A percentile compares a stretch with the other conserved stretches of the same genome.
Conservation (phyloP, 139 green algal genomes). For the Diplosphaera chodatii region DNA sequence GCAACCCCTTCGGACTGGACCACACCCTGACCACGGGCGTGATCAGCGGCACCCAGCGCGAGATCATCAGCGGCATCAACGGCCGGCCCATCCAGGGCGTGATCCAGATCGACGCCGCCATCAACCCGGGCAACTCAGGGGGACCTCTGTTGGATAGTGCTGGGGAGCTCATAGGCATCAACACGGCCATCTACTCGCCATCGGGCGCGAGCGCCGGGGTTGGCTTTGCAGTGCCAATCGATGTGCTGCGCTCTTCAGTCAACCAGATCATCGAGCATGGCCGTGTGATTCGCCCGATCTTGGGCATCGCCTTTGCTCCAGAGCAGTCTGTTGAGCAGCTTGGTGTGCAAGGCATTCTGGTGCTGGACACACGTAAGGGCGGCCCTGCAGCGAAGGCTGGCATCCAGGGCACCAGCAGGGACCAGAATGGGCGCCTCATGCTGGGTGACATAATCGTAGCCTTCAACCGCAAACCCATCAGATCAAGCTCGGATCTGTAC, state of each 20-base stretch:
- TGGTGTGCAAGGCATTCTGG: conserved; percentile 71
- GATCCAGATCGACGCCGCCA: conserved; percentile 85
- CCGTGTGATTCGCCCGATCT: conserved; percentile 55
- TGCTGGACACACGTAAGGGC: conserved; percentile 62
- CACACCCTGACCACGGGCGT: conserved; percentile 72
- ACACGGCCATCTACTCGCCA: conserved; percentile 76
- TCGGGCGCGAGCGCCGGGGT: conserved; percentile 69
- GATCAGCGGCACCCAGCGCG: conserved; percentile 25
- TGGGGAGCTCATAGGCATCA: conserved; percentile 49
- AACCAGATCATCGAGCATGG: conserved; percentile 70
- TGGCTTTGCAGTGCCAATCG: conserved; percentile 76
- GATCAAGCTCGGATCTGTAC: conserved; percentile 68
- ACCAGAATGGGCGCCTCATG: conserved; percentile 58
- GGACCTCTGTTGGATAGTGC: conserved; percentile 53
- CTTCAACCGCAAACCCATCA: conserved; percentile 50
- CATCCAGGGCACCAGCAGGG: conserved; percentile 62
- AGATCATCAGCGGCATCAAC: conserved; percentile 45
- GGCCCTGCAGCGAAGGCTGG: conserved; percentile 71
- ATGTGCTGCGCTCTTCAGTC: conserved; percentile 53
- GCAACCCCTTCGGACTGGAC: conserved; percentile 81
- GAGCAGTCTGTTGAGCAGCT: conserved; percentile 61
- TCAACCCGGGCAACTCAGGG: conserved; percentile 69
- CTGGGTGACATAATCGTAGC: conserved; percentile 81
- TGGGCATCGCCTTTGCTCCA: conserved; percentile 88
- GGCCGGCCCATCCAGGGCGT: conserved; percentile 57